Conservation (phyloP, 2,329 filamentous ascomycete species). For the Exserohilum rostratum region DNA sequence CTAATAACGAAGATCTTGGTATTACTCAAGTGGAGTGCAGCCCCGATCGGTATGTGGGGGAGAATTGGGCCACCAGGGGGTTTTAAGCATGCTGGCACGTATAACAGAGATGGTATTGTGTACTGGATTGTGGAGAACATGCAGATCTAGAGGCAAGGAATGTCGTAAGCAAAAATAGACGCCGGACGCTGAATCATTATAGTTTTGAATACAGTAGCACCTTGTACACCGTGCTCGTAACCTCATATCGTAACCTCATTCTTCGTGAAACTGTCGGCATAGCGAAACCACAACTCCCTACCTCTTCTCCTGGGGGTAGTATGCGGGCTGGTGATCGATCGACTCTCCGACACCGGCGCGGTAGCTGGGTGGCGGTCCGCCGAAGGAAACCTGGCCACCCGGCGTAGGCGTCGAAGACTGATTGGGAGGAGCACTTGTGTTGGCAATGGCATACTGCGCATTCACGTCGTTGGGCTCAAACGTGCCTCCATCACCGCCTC, state of each 20-base stretch:
- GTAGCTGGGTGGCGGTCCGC: constrained; percentile 44
- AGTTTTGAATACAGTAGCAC: background rate
- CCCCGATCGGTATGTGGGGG: too few species aligned
- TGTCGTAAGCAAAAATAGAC: background rate
- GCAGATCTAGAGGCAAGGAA: background rate
- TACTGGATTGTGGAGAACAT: background rate
- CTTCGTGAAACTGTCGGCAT: constrained; percentile 18
- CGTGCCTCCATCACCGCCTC: constrained; percentile 64
- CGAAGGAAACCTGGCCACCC: constrained; percentile 44
- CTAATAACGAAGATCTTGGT: too few species aligned
- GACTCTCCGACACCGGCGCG: constrained; percentile 45
- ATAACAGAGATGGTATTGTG: background rate
- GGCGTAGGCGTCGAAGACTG: constrained; percentile 29
- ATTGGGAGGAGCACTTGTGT: constrained; percentile 36
- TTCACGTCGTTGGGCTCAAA: constrained; percentile 50
- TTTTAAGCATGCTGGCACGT: background rate
- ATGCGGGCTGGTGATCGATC: constrained; percentile 43
- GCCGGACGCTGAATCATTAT: background rate
- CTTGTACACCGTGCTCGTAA: background rate
- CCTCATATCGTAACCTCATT: constrained; percentile 26
- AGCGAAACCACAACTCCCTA: constrained; percentile 7
- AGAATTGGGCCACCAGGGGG: too few species aligned
- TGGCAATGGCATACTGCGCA: constrained; percentile 33
- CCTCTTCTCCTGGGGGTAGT: constrained; percentile 45
- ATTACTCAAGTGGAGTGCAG: too few species aligned